phyloP scores from a whole-genome alignment of 441 rosid genomes.

The Mallotus repandus region DNA sequence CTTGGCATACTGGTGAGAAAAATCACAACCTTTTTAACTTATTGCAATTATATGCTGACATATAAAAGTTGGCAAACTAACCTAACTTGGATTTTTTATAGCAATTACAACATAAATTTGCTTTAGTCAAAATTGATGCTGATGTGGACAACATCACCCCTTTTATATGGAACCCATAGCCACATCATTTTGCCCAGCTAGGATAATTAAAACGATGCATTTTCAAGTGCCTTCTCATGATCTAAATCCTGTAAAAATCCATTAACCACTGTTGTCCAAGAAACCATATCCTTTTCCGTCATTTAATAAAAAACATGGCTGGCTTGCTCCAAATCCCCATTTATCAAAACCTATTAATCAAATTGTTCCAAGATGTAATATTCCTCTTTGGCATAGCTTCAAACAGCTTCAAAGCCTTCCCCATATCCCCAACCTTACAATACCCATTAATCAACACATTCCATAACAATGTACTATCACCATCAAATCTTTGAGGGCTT shows the following conservation, averaged over 20 bases:
- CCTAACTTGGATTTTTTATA: no score
- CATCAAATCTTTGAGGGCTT: constrained; percentile 46
- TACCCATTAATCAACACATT: constrained; percentile 67
- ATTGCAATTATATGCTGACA: no score
- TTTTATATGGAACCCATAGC: no score
- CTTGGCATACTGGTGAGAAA: no score
- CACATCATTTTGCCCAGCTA: no score
- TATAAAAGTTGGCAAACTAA: no score
- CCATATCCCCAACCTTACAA: constrained; percentile 43
- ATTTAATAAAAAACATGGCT: constrained; percentile 44
- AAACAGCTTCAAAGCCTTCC: constrained; percentile 48
- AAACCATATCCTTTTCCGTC: constrained; percentile 46
- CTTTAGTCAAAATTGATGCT: no score
- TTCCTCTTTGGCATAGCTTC: constrained; percentile 48
- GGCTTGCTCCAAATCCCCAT: constrained; percentile 40
- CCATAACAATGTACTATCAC: constrained; percentile 46
- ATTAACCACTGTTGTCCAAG: constrained; percentile 59
- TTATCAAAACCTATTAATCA: constrained; percentile 53
- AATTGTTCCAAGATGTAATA: constrained; percentile 54
- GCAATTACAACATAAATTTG: no score
- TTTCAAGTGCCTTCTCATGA: constrained; percentile 45
- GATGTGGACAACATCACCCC: no score
- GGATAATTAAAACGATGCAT: no score
- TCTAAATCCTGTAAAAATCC: constrained; percentile 44
- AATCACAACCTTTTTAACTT: no score